phyloP scores from a whole-genome alignment of 2,329 filamentous ascomycete genomes.

The Arthrobotrys pseudoclavata region DNA sequence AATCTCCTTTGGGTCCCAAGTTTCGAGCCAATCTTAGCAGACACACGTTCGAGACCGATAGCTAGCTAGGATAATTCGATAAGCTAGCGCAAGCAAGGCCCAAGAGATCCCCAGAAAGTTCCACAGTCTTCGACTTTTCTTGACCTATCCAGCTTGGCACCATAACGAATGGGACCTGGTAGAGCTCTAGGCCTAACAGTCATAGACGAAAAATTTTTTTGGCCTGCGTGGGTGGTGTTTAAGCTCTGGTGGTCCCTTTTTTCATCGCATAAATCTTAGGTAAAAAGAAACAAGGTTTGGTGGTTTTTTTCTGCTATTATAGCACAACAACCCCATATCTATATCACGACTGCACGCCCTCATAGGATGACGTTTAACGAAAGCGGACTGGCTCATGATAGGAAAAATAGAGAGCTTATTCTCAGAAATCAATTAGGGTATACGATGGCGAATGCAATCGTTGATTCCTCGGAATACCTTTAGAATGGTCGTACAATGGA shows the following conservation, averaged over 20 bases:
- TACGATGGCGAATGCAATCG: slow-evolving; percentile 20
- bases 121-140: slow-evolving; percentile 27
- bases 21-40: slow-evolving; percentile 50
- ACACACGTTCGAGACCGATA: slow-evolving; percentile 39
- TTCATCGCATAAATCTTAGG: slow-evolving; percentile 57
- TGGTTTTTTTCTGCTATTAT: slow-evolving; percentile 12
- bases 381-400: slow-evolving; percentile 28
- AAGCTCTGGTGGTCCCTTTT: slow-evolving; percentile 35
- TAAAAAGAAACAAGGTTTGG: slow-evolving; percentile 56
- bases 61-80: slow-evolving; percentile 12
- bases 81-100: background rate
- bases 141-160: slow-evolving; percentile 25
- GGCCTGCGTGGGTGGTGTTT: slow-evolving; percentile 37
- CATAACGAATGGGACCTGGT: slow-evolving; percentile 18
- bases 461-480: slow-evolving; percentile 36
- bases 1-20: background rate
- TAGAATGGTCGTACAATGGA: slow-evolving; percentile 43
- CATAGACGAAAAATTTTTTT: slow-evolving; percentile 35
- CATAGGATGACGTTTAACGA: slow-evolving; percentile 54
- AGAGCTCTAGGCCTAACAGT: slow-evolving; percentile 41
- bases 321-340: slow-evolving; percentile 26
- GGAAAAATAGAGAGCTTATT: slow-evolving; percentile 41
- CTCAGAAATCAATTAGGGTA: slow-evolving; percentile 32
- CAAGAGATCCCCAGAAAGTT: slow-evolving; percentile 22
- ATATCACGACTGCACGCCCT: slow-evolving; percentile 35